A percentile compares a stretch with the other conserved stretches of the same genome.
Conservation (phyloP, 192 early-diverging fungal species). For the Entomortierella chlamydospora region DNA sequence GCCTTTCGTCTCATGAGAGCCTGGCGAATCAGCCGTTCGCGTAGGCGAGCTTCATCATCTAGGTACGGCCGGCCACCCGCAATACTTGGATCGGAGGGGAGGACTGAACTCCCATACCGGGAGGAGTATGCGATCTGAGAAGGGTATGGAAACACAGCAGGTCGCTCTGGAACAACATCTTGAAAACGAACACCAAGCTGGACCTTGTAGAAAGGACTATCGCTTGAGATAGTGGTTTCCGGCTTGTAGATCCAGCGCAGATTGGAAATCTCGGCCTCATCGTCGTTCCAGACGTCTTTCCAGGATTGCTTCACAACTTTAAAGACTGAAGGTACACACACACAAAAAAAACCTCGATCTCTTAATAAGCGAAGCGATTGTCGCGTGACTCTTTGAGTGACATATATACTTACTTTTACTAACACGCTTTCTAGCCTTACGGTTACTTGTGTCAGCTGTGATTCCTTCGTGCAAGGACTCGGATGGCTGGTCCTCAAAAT, state of each 20-base stretch:
- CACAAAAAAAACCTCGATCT: background rate
- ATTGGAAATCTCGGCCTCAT: background rate
- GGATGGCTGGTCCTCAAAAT: no score
- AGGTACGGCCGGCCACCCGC: no score
- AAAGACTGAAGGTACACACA: background rate
- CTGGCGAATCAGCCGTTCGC: conserved; percentile 3
- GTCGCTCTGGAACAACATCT: background rate
- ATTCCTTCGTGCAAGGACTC: no score
- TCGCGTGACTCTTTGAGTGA: no score
- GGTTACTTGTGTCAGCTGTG: no score
- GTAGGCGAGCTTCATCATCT: conserved; percentile 13
- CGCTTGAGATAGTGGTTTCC: background rate
- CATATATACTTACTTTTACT: no score
- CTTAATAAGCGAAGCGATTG: no score
- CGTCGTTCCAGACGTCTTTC: background rate
- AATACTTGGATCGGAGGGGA: background rate
- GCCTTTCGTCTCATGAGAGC: conserved; percentile 10
- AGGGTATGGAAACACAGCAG: background rate
- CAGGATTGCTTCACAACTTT: background rate
- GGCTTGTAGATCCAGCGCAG: background rate
- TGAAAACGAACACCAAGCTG: background rate
- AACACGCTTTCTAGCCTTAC: no score
- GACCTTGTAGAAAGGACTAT: background rate
- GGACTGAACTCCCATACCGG: background rate
- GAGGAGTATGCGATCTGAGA: background rate